A percentile compares a stretch with the other conserved stretches of the same genome.
phyloP scores from a whole-genome alignment of 805 yeast species.

The Barnettozyma sp. region DNA sequence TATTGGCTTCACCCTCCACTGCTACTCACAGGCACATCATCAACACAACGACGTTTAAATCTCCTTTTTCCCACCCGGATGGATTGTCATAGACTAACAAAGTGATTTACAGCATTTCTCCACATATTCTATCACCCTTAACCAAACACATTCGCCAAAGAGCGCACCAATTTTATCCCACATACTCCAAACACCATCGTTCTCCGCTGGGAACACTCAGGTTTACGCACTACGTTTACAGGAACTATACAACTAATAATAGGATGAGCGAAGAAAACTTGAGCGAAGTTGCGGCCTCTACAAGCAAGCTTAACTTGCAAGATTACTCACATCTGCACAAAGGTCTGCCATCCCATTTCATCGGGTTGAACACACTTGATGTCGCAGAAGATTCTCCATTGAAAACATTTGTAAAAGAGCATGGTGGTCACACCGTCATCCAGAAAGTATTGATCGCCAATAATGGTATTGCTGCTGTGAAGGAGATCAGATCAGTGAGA shows the following conservation, averaged over 20 bases:
- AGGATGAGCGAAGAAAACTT: constrained; percentile 36
- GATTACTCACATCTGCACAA: constrained; percentile 31
- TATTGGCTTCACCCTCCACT: too few relatives aligned
- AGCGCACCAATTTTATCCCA: constrained; percentile 5
- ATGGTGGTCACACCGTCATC: constrained; percentile 94
- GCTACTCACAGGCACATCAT: not conserved
- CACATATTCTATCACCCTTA: constrained; percentile 9
- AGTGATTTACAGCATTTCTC: constrained; percentile 7
- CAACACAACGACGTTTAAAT: not conserved
- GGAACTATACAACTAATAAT: constrained; percentile 1
- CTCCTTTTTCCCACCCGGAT: not conserved
- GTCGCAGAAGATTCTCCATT: constrained; percentile 71
- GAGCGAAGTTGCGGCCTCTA: constrained; percentile 28
- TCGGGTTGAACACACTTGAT: constrained; percentile 74
- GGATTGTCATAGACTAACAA: not conserved
- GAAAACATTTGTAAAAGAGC: constrained; percentile 75
- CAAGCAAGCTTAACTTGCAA: constrained; percentile 25
- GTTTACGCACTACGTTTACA: constrained; percentile 1
- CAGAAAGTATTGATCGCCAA: constrained; percentile 87
- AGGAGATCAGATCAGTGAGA: constrained; percentile 93
- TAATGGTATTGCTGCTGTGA: constrained; percentile 99
- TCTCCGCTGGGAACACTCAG: not conserved
- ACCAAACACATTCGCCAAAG: constrained; percentile 8
- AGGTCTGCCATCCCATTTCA: constrained; percentile 62
- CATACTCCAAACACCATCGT: constrained; percentile 1